Conservation (phyloP, 2,329 filamentous ascomycete genomes). For the Mycogone perniciosa region DNA sequence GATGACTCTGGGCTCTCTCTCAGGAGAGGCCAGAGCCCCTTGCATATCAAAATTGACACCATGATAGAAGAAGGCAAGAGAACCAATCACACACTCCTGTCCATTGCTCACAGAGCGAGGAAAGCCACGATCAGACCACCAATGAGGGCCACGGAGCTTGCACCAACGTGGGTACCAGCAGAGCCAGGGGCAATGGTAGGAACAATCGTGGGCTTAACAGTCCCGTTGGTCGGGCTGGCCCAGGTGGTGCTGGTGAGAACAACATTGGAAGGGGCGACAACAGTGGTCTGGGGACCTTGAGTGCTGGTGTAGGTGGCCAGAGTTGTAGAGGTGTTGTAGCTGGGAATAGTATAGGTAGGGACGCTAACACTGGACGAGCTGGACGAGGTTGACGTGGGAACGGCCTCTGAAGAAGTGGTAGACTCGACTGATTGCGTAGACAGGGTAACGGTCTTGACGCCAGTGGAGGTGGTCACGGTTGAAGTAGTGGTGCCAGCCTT, state of each 20-base stretch:
- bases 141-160: conserved; percentile 33
- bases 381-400: conserved; percentile 8
- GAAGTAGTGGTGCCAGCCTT: conserved; percentile 21
- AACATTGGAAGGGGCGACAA: conserved; percentile 14
- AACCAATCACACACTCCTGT: conserved; percentile 9
- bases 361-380: conserved; percentile 16
- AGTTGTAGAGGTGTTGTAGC: conserved; percentile 20
- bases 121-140: conserved; percentile 36
- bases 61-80: conserved; percentile 11
- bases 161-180: conserved; percentile 28
- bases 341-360: conserved; percentile 21
- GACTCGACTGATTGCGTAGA: conserved; percentile 19
- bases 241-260: conserved; percentile 17
- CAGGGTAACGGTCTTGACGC: conserved; percentile 27
- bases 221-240: conserved; percentile 17
- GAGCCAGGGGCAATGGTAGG: conserved; percentile 19
- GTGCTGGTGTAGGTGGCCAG: conserved; percentile 18
- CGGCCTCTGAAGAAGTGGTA: conserved; percentile 19
- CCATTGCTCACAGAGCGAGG: conserved; percentile 36
- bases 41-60: conserved; percentile 16
- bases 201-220: conserved; percentile 13
- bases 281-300: conserved; percentile 21
- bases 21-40: conserved; percentile 13
- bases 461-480: conserved; percentile 20
- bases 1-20: conserved; percentile 1